Evolutionary conservation across 2,329 filamentous ascomycete genomes (phyloP).

Genomic region (Cordyceps cateniannulata): DNA sequence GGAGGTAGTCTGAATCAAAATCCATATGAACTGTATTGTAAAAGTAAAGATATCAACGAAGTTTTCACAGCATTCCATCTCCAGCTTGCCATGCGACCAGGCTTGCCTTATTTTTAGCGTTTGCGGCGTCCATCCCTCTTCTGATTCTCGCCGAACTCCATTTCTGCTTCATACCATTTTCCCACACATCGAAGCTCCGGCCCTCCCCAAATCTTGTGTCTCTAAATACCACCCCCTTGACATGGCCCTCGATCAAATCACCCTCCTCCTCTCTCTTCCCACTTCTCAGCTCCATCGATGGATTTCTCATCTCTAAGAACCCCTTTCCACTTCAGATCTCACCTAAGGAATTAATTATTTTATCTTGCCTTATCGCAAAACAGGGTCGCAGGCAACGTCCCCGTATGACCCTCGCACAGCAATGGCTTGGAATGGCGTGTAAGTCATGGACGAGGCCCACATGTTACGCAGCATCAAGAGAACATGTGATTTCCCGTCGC

Average conservation of each 20-base stretch:
- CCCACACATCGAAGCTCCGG: not conserved
- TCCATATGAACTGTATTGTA: not conserved
- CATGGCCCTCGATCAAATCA: not conserved
- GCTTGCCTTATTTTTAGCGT: too few relatives aligned
- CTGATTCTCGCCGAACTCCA: not conserved
- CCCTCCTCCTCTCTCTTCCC: too few relatives aligned
- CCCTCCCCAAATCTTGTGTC: not conserved
- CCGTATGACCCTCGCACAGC: not conserved
- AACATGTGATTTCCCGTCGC: constrained; percentile 4
- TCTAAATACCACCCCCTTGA: not conserved
- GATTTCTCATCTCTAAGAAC: not conserved
- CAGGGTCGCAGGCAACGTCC: not conserved
- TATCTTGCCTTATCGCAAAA: not conserved
- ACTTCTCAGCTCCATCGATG: too few relatives aligned
- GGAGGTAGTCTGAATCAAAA: not conserved
- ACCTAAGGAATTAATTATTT: not conserved
- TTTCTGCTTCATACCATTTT: not conserved
- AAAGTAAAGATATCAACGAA: not conserved
- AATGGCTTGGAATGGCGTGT: not conserved
- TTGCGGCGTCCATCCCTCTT: too few relatives aligned
- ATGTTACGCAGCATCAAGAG: not conserved
- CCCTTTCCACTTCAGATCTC: not conserved
- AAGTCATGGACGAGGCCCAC: not conserved
- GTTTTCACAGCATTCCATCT: not conserved
- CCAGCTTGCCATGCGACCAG: too few relatives aligned